These are phyloP conservation scores for Neobulgaria alba DNA, from an alignment of 2,329 filamentous ascomycete genomes.

Conservation along the genomic window DNA sequence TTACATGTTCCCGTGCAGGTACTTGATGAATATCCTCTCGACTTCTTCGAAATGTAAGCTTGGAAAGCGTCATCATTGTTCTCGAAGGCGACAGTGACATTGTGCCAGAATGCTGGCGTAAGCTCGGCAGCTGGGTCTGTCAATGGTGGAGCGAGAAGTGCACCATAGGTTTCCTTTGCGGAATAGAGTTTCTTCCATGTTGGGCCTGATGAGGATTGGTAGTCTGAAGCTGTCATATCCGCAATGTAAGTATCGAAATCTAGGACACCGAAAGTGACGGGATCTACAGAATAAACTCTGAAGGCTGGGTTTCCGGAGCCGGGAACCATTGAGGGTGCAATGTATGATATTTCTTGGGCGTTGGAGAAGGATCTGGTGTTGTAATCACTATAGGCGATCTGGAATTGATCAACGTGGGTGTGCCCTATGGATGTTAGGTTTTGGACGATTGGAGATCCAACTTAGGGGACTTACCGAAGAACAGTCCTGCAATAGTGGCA, in stretches of 20 bases:
- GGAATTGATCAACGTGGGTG: slow-evolving; percentile 29
- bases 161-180: slow-evolving; percentile 26
- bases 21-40: slow-evolving; percentile 33
- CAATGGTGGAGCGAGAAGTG: slow-evolving; percentile 33
- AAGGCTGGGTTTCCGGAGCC: slow-evolving; percentile 29
- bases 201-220: slow-evolving; percentile 20
- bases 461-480: slow-evolving; percentile 16
- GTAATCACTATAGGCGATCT: slow-evolving; percentile 27
- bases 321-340: slow-evolving; percentile 28
- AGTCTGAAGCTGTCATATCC: slow-evolving; percentile 23
- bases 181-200: slow-evolving; percentile 24
- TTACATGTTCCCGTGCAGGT: slow-evolving; percentile 37
- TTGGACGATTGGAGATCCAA: not conserved
- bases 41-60: slow-evolving; percentile 37
- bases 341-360: slow-evolving; percentile 26
- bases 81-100: slow-evolving; percentile 42
- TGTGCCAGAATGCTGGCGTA: slow-evolving; percentile 51
- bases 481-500: slow-evolving; percentile 28
- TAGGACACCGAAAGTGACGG: slow-evolving; percentile 27
- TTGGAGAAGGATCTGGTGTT: slow-evolving; percentile 19
- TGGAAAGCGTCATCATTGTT: slow-evolving; percentile 36
- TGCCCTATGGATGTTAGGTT: slow-evolving; percentile 13
- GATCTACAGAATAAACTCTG: slow-evolving; percentile 29
- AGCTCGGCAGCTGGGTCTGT: slow-evolving; percentile 36
- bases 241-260: slow-evolving; percentile 27